Conservation (phyloP, 2,329 filamentous ascomycete species). For the Chrysoporthe austroafricana region DNA sequence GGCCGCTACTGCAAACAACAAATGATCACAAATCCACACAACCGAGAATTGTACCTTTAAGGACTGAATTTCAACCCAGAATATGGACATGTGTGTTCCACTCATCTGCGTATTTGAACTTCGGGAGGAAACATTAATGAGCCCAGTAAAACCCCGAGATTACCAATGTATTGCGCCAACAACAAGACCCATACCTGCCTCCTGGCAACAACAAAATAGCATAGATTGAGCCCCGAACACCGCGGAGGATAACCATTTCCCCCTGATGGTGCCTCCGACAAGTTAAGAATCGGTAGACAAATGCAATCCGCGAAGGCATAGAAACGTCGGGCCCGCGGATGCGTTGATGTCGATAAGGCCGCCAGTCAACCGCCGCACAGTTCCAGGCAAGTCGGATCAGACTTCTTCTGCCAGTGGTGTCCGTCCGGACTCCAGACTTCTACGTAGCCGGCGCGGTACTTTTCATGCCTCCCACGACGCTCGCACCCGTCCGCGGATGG, state of each 20-base stretch:
- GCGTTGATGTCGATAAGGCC: conserved; percentile 9
- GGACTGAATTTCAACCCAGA: conserved; percentile 28
- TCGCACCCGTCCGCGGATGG: background rate
- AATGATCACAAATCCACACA: conserved; percentile 1
- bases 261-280: background rate
- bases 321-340: conserved; percentile 9
- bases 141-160: conserved; percentile 19
- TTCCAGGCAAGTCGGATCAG: background rate
- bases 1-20: background rate
- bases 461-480: background rate
- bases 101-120: conserved; percentile 22
- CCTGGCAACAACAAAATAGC: conserved; percentile 20
- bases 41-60: conserved; percentile 14
- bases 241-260: conserved; percentile 9
- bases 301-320: conserved; percentile 21
- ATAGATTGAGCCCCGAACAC: conserved; percentile 16
- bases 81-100: conserved; percentile 27
- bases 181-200: conserved; percentile 17
- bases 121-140: conserved; percentile 17
- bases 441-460: background rate
- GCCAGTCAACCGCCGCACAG: conserved; percentile 1
- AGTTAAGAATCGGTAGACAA: background rate
- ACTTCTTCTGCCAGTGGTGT: background rate
- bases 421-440: background rate
- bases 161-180: conserved; percentile 28